Evolutionary conservation across 495 filamentous ascomycete genomes (phyloP).

Genomic region (Podospora pseudopauciseta): DNA sequence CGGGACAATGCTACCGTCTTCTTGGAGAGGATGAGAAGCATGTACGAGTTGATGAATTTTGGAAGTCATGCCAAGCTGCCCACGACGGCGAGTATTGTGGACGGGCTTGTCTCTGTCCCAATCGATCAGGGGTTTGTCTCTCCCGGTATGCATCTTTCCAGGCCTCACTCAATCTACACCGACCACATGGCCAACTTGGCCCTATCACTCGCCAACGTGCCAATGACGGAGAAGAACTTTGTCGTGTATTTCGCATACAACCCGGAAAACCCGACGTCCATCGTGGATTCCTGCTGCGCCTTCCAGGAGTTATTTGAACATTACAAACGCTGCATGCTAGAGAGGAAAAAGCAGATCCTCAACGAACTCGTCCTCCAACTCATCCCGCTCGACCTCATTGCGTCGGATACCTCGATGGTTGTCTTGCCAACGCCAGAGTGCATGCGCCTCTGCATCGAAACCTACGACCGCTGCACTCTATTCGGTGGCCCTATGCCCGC

Average conservation of each 20-base stretch:
- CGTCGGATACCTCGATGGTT: conserved; percentile 60
- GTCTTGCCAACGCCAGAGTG: conserved; percentile 66
- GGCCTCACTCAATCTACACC: conserved; percentile 27
- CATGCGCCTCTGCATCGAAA: conserved; percentile 68
- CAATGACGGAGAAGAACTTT: conserved; percentile 51
- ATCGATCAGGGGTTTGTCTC: conserved; percentile 37
- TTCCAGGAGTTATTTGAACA: conserved; percentile 72
- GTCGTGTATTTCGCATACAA: conserved; percentile 88
- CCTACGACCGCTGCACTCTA: conserved; percentile 79
- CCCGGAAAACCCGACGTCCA: conserved; percentile 57
- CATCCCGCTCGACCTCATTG: conserved; percentile 67
- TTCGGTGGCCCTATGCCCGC: conserved; percentile 52
- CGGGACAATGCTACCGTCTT: conserved; percentile 62
- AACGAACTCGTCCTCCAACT: conserved; percentile 82
- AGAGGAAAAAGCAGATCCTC: conserved; percentile 45
- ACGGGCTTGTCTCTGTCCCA: conserved; percentile 59
- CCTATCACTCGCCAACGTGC: conserved; percentile 33
- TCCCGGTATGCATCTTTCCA: conserved; percentile 22
- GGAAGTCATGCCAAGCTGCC: conserved; percentile 64
- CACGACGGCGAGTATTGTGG: conserved; percentile 46
- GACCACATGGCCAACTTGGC: conserved; percentile 36
- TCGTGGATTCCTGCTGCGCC: conserved; percentile 73
- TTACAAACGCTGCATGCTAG: conserved; percentile 55
- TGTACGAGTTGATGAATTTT: conserved; percentile 77
- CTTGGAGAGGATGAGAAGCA: conserved; percentile 63